These are phyloP conservation scores for Pythium folliculosum DNA, from an alignment of 352 stramenopile species.

Conservation along the genomic window DNA sequence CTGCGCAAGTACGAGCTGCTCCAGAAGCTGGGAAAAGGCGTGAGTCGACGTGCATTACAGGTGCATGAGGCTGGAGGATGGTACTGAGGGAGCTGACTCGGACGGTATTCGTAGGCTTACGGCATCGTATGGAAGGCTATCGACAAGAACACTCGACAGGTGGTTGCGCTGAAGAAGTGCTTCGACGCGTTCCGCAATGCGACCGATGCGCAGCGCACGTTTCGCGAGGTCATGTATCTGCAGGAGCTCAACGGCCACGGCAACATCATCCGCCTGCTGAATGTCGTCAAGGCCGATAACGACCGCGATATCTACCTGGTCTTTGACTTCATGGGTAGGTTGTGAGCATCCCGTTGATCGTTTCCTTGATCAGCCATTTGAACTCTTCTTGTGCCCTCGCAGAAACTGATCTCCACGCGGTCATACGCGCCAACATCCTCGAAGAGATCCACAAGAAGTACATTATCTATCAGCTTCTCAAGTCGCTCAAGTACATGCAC, in stretches of 20 bases:
- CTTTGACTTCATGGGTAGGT: slow-evolving; percentile 95
- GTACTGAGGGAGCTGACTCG: not conserved
- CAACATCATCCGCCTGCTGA: slow-evolving; percentile 94
- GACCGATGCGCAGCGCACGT: slow-evolving; percentile 94
- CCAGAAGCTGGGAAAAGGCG: slow-evolving; percentile 93
- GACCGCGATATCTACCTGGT: slow-evolving; percentile 96
- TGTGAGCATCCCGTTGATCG: not conserved
- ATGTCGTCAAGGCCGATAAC: slow-evolving; percentile 95
- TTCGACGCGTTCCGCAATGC: slow-evolving; percentile 96
- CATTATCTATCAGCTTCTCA: slow-evolving; percentile 96
- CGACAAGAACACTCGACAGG: slow-evolving; percentile 89
- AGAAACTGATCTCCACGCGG: slow-evolving; percentile 95
- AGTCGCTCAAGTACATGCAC: slow-evolving; percentile 97
- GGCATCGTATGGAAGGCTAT: slow-evolving; percentile 97
- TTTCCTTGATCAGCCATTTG: not conserved
- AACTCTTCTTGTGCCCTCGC: not conserved
- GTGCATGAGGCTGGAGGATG: not conserved
- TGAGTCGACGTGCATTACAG: slow-evolving; percentile 32
- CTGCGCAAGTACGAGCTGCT: slow-evolving; percentile 93
- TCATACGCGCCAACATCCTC: slow-evolving; percentile 95
- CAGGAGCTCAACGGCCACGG: slow-evolving; percentile 90
- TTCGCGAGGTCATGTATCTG: slow-evolving; percentile 96
- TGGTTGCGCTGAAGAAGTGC: slow-evolving; percentile 96
- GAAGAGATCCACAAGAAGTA: slow-evolving; percentile 98
- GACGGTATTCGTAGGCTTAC: slow-evolving; percentile 70